phyloP scores from a whole-genome alignment of 2,329 filamentous ascomycete genomes.

The Grosmannia clavigera region DNA sequence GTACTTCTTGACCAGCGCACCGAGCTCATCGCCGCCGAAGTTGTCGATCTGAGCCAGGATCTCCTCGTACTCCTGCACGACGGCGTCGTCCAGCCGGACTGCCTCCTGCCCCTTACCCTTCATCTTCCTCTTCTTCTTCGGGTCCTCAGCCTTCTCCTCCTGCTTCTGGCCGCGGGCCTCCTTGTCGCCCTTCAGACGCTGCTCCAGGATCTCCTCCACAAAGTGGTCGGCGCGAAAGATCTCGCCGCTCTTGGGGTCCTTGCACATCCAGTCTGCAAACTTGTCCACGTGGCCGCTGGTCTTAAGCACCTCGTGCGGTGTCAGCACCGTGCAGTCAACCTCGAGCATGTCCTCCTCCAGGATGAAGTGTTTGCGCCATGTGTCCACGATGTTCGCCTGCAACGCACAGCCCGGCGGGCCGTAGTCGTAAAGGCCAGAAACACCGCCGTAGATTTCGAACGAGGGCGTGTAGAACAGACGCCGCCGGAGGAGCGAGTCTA shows the following conservation, averaged over 20 bases:
- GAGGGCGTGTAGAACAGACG: constrained; percentile 90
- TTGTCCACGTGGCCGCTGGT: constrained; percentile 95
- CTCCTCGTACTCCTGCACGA: constrained; percentile 84
- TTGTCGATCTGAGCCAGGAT: constrained; percentile 90
- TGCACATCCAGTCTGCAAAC: constrained; percentile 99
- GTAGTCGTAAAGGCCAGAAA: constrained; percentile 85
- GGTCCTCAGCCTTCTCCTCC: constrained; percentile 52
- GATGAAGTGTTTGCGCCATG: constrained; percentile 89
- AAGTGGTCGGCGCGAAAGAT: constrained; percentile 94
- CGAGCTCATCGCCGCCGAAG: constrained; percentile 77
- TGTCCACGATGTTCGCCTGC: constrained; percentile 75
- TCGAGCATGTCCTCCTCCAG: constrained; percentile 92
- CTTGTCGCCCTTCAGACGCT: constrained; percentile 78
- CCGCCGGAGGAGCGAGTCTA: constrained; percentile 78
- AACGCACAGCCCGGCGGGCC: constrained; percentile 79
- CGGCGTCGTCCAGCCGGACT: constrained; percentile 74
- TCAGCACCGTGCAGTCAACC: constrained; percentile 88
- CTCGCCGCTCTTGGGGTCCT: constrained; percentile 94
- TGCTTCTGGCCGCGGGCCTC: constrained; percentile 63
- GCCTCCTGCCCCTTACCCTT: constrained; percentile 70
- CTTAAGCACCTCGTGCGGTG: constrained; percentile 86
- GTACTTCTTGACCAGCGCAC: constrained; percentile 78
- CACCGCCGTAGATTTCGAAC: constrained; percentile 90
- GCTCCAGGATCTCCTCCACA: constrained; percentile 86
- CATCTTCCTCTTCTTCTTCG: constrained; percentile 67